Evolutionary conservation across 176 grass and related monocot species (phyloP).

Genomic region (Tuctoria greenei): DNA sequence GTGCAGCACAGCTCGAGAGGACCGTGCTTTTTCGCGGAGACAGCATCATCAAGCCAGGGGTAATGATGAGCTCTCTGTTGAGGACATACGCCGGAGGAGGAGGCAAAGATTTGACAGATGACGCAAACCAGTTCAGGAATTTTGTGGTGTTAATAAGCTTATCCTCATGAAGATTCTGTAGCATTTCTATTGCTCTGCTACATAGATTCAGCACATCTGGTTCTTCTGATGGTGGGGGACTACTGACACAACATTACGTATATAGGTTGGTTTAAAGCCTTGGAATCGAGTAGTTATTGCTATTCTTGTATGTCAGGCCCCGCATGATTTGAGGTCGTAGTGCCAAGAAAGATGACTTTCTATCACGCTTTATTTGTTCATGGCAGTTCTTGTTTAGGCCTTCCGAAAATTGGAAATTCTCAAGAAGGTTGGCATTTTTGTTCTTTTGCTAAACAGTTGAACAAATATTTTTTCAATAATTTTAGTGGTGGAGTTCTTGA

Average conservation of each 20-base stretch:
- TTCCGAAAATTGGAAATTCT: neutral
- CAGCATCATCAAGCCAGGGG: conserved; percentile 16
- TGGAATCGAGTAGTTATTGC: neutral
- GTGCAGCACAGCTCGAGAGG: conserved; percentile 57
- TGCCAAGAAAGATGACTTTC: neutral
- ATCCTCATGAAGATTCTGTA: neutral
- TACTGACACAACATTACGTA: neutral
- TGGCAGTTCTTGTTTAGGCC: neutral
- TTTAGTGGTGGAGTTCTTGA: neutral
- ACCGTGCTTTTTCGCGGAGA: conserved; percentile 21
- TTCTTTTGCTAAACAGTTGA: neutral
- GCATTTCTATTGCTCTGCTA: neutral
- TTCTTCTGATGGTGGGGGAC: neutral
- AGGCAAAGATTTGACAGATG: conserved; percentile 70
- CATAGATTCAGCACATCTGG: neutral
- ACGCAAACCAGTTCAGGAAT: conserved; percentile 15
- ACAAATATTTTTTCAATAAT: neutral
- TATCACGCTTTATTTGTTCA: neutral
- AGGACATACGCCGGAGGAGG: conserved; percentile 77
- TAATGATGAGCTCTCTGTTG: conserved; percentile 38
- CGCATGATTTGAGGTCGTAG: neutral
- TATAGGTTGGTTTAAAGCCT: neutral
- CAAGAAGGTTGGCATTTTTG: no score
- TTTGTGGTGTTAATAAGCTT: neutral
- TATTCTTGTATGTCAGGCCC: neutral